Evolutionary conservation across 73 alveolate genomes (phyloP), one percentile per base, ranked within the genome.

Genomic region (Paramecium sonneborni): DNA sequence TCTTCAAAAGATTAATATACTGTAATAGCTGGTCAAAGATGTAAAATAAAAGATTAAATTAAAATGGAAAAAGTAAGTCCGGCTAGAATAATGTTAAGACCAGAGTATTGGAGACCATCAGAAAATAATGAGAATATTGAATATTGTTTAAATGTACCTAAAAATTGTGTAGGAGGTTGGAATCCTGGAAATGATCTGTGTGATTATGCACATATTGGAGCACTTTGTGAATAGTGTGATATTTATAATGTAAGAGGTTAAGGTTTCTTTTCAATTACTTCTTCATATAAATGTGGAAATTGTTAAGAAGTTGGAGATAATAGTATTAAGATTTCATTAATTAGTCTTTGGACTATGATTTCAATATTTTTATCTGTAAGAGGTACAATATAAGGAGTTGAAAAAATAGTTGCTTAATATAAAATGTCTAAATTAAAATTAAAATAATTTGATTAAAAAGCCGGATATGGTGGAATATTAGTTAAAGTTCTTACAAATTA

Each of bases 81-180:
- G n/a, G 37, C 76, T 18, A 57, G 76, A 85, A 85, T 85, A 9
- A 44, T 41, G 21, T 30, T 85, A 7, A 20, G 56, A 11, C 35
- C 48, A 20, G 55, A 70, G 30, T 85, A 85, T 57, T 85, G 93
- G 93, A 85, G 93, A 56, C 93, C 93, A 1, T 67, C 11, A 28
- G 86, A 55, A 23, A 38, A 30, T 14, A 57, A 43, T 26, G 85
- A 48, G 30, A 52, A 55, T 26, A 56, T 85, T 21, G 93, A 85
- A 35, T 26, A 56, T 32, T 85, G 93, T 30, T 56, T 24, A 28
- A 48, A 85, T 30, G 20, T 48, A 12, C 23, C 57, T 8, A 28
- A 1, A 10, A 85, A 57, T 85, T 85, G 93, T 56, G 39, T 11
- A 55, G 93, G 93, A 10, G 93, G 93, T 1, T 85, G 76, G 84